Base-by-base conservation (phyloP, 169 alveolate species). In the Neospora caninum region DNA sequence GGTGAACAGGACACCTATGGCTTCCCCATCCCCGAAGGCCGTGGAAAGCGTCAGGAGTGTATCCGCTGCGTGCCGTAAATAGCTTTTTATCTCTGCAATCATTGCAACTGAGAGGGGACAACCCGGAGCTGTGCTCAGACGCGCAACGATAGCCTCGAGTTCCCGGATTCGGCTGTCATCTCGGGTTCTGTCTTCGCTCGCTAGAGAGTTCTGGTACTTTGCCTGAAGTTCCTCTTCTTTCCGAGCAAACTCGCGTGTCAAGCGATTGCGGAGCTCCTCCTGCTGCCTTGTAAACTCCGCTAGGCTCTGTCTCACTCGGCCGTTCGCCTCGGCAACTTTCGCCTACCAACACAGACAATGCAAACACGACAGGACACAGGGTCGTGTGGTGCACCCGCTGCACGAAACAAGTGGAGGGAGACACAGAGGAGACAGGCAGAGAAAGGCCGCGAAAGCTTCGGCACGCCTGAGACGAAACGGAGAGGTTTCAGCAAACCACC, bases 251-350 rank as follows among this genome's bases (percentile, higher is more conserved):
- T 78, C 86, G 1, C 86, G 86, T n/a, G 86, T 1, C 86, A 78
- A 16, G 22, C 86, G 86, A 43, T 29, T 38, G 43, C 86, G 86
- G 43, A 78, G 39, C 20, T 78, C 86, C n/a, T 78, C 86, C 27
- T 78, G 86, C 86, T 78, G 39, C 39, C 27, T 20, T 20, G 41
- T 38, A 25, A 29, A 78, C n/a, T 78, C 86, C 86, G 39, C 7
- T 16, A 78, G 18, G 27, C 86, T 78, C 45, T 78, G 39, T 16
- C 86, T 43, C 86, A 78, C 31, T 13, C 86, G 86, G 27, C 20
- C 43, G 86, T 78, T 78, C 29, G 86, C 45, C 42, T 78, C 86
- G 31, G 86, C 42, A n/a, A 78, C 86, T 25, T 38, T 78, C 27
- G 22, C 86, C 86, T 78, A 43, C n/a, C 31, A 64, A 27, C 73